A percentile compares a stretch with the other conserved stretches of the same genome.
Evolutionary conservation across 495 filamentous ascomycete genomes (phyloP).

Genomic region (Hyaloscypha bicolor): DNA sequence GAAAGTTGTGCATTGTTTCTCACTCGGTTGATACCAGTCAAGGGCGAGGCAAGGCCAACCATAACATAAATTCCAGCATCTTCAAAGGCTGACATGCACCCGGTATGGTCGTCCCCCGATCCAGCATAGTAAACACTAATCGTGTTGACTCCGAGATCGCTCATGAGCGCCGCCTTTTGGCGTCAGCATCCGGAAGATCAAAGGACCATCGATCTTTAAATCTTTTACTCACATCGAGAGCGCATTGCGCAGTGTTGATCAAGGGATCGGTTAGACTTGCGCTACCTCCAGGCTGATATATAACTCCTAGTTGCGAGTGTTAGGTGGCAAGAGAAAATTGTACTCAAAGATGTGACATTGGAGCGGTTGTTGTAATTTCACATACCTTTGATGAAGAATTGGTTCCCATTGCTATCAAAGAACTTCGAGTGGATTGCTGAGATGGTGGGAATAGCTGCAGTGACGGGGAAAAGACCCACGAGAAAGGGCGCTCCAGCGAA

Average conservation of each 20-base stretch:
- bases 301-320: conserved; percentile 54
- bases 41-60: conserved; percentile 79
- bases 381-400: conserved; percentile 79
- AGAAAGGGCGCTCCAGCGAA: background rate
- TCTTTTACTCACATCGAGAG: conserved; percentile 68
- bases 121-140: conserved; percentile 88
- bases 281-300: conserved; percentile 63
- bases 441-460: conserved; percentile 42
- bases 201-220: background rate
- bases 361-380: too few species aligned
- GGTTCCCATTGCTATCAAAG: conserved; percentile 72
- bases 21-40: conserved; percentile 71
- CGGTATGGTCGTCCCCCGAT: conserved; percentile 62
- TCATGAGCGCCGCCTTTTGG: conserved; percentile 57
- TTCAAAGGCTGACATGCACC: conserved; percentile 67
- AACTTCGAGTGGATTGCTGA: conserved; percentile 77
- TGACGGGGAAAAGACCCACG: background rate
- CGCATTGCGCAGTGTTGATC: conserved; percentile 70
- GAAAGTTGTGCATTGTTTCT: conserved; percentile 25
- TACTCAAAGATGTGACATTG: background rate
- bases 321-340: background rate
- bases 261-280: conserved; percentile 58
- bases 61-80: conserved; percentile 76
- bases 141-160: conserved; percentile 74
- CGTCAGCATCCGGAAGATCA: background rate